Evolutionary conservation across 768 basidiomycete genomes (phyloP).

Genomic region (Serendipita sp.): DNA sequence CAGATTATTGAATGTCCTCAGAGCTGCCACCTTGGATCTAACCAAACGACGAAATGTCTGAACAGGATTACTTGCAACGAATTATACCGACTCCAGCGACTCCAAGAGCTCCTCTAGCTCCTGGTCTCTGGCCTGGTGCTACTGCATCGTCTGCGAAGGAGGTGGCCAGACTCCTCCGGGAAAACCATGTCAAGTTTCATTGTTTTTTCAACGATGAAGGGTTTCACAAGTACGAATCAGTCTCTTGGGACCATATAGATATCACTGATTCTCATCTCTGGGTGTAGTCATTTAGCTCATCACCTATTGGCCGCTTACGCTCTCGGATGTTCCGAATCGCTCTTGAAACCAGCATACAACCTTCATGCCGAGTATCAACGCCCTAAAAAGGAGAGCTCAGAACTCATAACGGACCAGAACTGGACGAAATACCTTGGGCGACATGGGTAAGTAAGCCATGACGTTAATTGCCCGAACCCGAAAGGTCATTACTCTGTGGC

Average conservation of each 20-base stretch:
- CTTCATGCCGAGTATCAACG: conserved; percentile 23
- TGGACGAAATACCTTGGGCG: conserved; percentile 43
- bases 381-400: conserved; percentile 29
- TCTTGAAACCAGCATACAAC: conserved; percentile 30
- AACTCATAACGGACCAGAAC: conserved; percentile 30
- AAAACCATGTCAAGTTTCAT: conserved; percentile 39
- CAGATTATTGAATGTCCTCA: background rate
- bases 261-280: background rate
- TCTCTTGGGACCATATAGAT: background rate
- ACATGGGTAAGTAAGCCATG: conserved; percentile 25
- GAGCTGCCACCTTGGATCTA: background rate
- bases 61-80: background rate
- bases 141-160: conserved; percentile 9
- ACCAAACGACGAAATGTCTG: background rate
- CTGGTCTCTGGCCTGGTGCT: conserved; percentile 10
- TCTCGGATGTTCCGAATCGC: conserved; percentile 33
- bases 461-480: background rate
- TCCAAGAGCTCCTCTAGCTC: background rate
- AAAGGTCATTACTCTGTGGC: no score
- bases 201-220: conserved; percentile 32
- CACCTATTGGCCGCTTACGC: conserved; percentile 42
- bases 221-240: conserved; percentile 34
- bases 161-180: conserved; percentile 22
- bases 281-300: conserved; percentile 38
- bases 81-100: background rate